phyloP scores from a whole-genome alignment of 2,329 filamentous ascomycete species.

The Fusarium lyarnte region DNA sequence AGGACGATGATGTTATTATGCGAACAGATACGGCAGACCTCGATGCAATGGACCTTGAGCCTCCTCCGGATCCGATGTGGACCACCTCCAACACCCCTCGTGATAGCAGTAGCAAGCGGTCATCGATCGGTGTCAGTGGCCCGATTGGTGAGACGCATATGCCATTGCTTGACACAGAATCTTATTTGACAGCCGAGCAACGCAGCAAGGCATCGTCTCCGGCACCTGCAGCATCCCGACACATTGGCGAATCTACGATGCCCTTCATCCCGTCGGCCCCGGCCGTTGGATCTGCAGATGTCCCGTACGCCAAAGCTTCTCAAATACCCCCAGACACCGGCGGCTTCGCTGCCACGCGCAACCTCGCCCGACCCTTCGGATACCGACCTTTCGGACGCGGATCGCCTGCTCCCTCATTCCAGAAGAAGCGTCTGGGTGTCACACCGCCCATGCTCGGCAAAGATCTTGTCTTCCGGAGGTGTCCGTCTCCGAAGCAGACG shows the following conservation, averaged over 20 bases:
- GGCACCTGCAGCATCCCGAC: constrained; percentile 31
- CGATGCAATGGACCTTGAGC: constrained; percentile 54
- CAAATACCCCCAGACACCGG: constrained; percentile 54
- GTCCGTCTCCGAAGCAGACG: constrained; percentile 83
- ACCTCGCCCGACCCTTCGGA: constrained; percentile 49
- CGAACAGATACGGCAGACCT: constrained; percentile 53
- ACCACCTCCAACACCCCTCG: constrained; percentile 49
- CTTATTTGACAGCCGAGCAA: constrained; percentile 32
- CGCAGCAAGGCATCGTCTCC: constrained; percentile 33
- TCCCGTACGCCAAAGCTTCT: constrained; percentile 42
- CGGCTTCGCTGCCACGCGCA: constrained; percentile 47
- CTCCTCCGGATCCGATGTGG: constrained; percentile 55
- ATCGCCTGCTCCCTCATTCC: constrained; percentile 49
- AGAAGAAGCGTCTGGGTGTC: constrained; percentile 61
- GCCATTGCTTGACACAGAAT: constrained; percentile 38
- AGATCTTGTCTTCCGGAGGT: constrained; percentile 83
- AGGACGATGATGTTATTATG: constrained; percentile 43
- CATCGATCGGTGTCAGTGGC: constrained; percentile 41
- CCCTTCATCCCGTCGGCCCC: constrained; percentile 38
- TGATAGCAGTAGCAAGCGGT: constrained; percentile 38
- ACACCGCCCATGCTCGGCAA: constrained; percentile 89
- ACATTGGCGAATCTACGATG: constrained; percentile 41
- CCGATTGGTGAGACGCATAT: constrained; percentile 43
- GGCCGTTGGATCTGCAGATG: constrained; percentile 31
- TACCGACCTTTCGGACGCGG: constrained; percentile 52